Percentiles rank a stretch among this genome's conserved stretches.
Evolutionary conservation across 306 rosid species (phyloP).

Genomic region (Gleditsia sinensis): DNA sequence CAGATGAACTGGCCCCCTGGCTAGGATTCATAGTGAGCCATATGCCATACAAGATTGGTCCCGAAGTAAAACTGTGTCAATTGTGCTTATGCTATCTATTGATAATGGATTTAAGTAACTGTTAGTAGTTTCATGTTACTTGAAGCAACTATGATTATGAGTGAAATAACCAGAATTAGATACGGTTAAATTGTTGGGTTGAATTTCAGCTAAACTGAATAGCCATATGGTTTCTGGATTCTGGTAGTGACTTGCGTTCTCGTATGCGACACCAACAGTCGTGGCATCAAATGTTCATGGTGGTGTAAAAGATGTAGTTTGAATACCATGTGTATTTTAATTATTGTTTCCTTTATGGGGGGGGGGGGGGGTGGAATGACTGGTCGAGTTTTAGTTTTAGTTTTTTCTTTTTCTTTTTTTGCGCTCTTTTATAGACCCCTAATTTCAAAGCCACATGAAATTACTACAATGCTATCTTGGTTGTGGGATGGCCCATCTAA

Average conservation of each 20-base stretch:
- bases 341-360: neutral
- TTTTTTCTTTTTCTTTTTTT: too few species aligned
- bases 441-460: neutral
- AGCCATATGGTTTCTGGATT: neutral
- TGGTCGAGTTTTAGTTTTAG: too few species aligned
- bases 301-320: neutral
- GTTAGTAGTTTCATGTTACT: neutral
- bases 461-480: too few species aligned
- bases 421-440: neutral
- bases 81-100: constrained; percentile 9
- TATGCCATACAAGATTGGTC: neutral
- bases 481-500: too few species aligned
- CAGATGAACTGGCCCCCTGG: constrained; percentile 90
- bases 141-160: neutral
- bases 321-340: neutral
- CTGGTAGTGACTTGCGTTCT: neutral
- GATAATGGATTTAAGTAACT: constrained; percentile 15
- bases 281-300: neutral
- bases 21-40: constrained; percentile 32
- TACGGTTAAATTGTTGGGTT: neutral
- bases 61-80: neutral
- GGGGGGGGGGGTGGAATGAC: too few species aligned
- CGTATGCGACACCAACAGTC: neutral
- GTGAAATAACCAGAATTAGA: constrained; percentile 9
- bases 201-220: neutral